Evolutionary conservation across 164 flowering plant genomes (phyloP).

Genomic region (Paratinospora sagittata): DNA sequence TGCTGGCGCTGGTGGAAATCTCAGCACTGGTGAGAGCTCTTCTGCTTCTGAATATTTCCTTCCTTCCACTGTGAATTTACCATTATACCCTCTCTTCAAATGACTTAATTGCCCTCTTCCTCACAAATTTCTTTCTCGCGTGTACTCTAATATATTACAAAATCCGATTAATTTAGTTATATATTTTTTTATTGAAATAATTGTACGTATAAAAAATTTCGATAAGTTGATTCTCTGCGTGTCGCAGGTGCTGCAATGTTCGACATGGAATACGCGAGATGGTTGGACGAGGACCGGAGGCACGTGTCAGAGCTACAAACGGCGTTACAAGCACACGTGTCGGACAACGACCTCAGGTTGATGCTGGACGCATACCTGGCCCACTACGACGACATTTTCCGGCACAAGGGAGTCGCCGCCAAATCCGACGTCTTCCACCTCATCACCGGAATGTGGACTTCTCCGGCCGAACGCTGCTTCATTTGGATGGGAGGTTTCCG

Average conservation of each 20-base stretch:
- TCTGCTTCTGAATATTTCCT: background rate
- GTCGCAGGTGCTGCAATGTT: conserved; percentile 77
- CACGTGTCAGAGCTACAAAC: conserved; percentile 78
- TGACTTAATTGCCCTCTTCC: background rate
- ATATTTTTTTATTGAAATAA: no score
- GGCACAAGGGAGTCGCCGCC: conserved; percentile 68
- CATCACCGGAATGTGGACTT: conserved; percentile 84
- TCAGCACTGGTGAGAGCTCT: conserved; percentile 68
- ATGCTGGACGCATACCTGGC: conserved; percentile 61
- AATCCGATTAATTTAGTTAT: no score
- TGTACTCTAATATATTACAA: no score
- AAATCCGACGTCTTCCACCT: conserved; percentile 88
- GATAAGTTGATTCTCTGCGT: background rate
- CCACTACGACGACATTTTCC: conserved; percentile 88
- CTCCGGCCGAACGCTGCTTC: conserved; percentile 93
- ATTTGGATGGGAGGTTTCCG: conserved; percentile 99
- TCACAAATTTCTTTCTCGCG: background rate
- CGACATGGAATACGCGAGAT: conserved; percentile 90
- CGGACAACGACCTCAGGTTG: conserved; percentile 61
- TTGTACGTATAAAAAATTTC: background rate
- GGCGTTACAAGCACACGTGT: conserved; percentile 60
- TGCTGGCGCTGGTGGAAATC: conserved; percentile 46
- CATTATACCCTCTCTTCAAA: conserved; percentile 6
- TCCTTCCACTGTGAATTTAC: conserved; percentile 1
- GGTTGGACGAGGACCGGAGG: conserved; percentile 87